Conservation (phyloP, 306 rosid genomes). For the Vicia sativa region DNA sequence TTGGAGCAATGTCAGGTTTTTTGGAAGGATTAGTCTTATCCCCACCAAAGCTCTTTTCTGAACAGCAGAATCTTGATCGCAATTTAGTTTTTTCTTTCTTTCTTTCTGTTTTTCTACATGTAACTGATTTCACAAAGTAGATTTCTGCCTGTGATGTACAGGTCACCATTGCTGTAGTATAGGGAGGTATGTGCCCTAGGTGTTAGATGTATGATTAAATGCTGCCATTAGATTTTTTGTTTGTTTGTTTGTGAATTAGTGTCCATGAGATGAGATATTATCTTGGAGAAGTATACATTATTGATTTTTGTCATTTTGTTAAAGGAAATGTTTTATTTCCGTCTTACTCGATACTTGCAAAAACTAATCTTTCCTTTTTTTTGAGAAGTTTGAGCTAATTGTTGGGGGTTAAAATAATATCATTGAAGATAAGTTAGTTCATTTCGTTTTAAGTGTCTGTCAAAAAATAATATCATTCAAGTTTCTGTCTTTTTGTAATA, state of each 20-base stretch:
- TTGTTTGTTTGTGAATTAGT: slow-evolving; percentile 33
- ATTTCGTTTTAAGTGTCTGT: too few relatives aligned
- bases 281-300: slow-evolving; percentile 27
- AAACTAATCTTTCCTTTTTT: background rate
- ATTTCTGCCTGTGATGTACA: slow-evolving; percentile 43
- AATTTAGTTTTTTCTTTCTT: slow-evolving; percentile 28
- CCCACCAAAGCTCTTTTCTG: slow-evolving; percentile 18
- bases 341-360: background rate
- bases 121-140: slow-evolving; percentile 42
- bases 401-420: too few relatives aligned
- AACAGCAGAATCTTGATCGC: slow-evolving; percentile 28
- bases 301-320: slow-evolving; percentile 26
- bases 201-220: slow-evolving; percentile 41
- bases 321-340: slow-evolving; percentile 18
- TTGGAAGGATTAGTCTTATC: slow-evolving; percentile 30
- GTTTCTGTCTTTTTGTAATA: too few relatives aligned
- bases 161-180: slow-evolving; percentile 43
- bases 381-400: too few relatives aligned
- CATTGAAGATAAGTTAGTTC: too few relatives aligned
- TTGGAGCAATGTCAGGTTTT: slow-evolving; percentile 35
- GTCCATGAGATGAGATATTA: slow-evolving; percentile 32
- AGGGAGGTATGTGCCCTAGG: slow-evolving; percentile 33
- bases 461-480: too few relatives aligned
- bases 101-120: slow-evolving; percentile 10
- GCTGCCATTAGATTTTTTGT: slow-evolving; percentile 15